These are phyloP conservation scores for Acidiella bohemica DNA, from an alignment of 495 filamentous ascomycete genomes.

Conservation along the genomic window DNA sequence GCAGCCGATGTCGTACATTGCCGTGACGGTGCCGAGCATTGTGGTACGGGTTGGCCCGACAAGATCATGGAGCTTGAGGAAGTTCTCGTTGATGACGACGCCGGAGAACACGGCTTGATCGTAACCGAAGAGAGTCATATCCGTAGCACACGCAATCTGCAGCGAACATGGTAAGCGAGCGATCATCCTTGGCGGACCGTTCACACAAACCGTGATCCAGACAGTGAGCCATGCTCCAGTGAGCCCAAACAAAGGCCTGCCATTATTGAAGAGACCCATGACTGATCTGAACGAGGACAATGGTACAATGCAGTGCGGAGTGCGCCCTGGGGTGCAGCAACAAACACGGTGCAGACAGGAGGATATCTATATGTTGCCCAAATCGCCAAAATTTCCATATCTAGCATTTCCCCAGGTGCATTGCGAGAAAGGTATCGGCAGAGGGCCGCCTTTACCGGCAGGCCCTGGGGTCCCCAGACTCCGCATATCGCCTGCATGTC, in stretches of 20 bases:
- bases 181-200: background rate
- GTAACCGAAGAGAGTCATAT: background rate
- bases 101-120: slow-evolving; percentile 12
- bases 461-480: no score
- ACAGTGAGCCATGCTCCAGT: background rate
- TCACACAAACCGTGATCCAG: background rate
- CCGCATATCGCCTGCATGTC: no score
- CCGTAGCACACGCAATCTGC: background rate
- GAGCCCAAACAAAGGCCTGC: background rate
- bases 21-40: slow-evolving; percentile 5
- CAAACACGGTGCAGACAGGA: no score
- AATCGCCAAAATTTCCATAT: no score
- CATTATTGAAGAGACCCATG: no score
- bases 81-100: slow-evolving; percentile 5
- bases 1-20: slow-evolving; percentile 8
- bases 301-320: no score
- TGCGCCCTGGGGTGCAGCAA: no score
- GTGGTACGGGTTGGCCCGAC: slow-evolving; percentile 1
- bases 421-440: no score
- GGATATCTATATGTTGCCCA: no score
- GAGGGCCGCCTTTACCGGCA: no score
- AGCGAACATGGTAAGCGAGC: background rate
- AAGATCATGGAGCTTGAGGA: slow-evolving; percentile 1
- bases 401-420: no score
- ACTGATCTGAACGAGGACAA: no score